These are phyloP conservation scores for Colletotrichum sublineola DNA, from an alignment of 2,329 filamentous ascomycete genomes.

Conservation along the genomic window DNA sequence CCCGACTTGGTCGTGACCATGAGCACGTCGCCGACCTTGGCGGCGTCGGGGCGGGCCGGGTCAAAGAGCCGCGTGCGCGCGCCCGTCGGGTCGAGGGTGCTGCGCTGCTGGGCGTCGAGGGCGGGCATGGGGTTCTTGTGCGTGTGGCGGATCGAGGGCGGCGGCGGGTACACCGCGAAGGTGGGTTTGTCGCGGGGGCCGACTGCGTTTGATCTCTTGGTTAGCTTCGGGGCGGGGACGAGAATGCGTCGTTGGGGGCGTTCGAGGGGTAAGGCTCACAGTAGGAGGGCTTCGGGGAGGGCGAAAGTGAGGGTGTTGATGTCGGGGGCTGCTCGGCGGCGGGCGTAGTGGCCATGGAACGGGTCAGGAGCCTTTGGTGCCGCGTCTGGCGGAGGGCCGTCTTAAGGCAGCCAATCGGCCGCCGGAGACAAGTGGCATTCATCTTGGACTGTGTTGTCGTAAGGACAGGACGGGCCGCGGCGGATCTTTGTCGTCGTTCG, in stretches of 20 bases:
- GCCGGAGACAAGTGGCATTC: slow-evolving; percentile 76
- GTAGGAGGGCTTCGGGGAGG: slow-evolving; percentile 45
- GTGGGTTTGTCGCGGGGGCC: slow-evolving; percentile 36
- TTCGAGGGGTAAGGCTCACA: slow-evolving; percentile 47
- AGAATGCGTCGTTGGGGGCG: neutral
- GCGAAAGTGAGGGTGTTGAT: slow-evolving; percentile 48
- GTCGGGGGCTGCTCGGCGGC: slow-evolving; percentile 45
- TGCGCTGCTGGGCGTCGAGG: slow-evolving; percentile 77
- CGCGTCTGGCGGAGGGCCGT: slow-evolving; percentile 70
- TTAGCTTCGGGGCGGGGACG: neutral
- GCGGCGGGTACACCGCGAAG: slow-evolving; percentile 57
- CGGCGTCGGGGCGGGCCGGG: slow-evolving; percentile 80
- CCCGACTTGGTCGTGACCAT: slow-evolving; percentile 84
- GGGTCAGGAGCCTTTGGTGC: slow-evolving; percentile 58
- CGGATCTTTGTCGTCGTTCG: neutral
- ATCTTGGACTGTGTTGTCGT: slow-evolving; percentile 52
- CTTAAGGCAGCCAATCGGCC: slow-evolving; percentile 80
- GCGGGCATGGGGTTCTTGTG: slow-evolving; percentile 77
- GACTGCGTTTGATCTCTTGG: slow-evolving; percentile 2
- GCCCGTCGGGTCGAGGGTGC: slow-evolving; percentile 85
- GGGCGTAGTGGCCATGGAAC: slow-evolving; percentile 64
- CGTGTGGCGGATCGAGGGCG: slow-evolving; percentile 66
- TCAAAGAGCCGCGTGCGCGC: slow-evolving; percentile 86
- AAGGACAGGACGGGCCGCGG: neutral
- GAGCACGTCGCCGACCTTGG: slow-evolving; percentile 88